Evolutionary conservation across 371 early-diverging fungal genomes (phyloP), one percentile per base, ranked within the genome.

Genomic region (Mortierella sp.): DNA sequence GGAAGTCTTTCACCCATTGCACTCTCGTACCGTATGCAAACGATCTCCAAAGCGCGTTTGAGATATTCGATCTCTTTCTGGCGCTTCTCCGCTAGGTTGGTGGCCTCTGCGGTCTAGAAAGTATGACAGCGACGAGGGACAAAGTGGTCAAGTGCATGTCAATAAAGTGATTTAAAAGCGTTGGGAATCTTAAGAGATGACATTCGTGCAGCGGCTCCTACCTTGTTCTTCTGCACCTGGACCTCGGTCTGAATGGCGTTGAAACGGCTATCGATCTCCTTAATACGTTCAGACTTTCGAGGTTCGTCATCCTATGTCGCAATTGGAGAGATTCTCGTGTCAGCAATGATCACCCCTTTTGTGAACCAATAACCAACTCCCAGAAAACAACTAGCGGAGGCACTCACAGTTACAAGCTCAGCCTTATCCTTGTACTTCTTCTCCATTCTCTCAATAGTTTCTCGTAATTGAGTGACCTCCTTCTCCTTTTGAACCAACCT

Each of bases 401-500:
- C 34, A 68, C 69, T 74, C 69, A 74, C 74, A 64, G 66, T 66
- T 43, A 66, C 66, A 21, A 72, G 61, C 50, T 73, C 73, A 46
- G 78, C 78, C 54, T 70, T 76, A 70, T 70, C 70, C 58, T 70
- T 76, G 67, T 76, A 76, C 63, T 68, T 72, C 52, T 74, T 76
- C 54, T 72, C 67, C 64, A 79, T 65, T 48, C 55, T 51, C 18
- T 81, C 81, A 51, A 81, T 71, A 13, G 71, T 71, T 45, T 73
- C 79, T 21, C 70, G 74, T 34, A 81, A 64, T 60, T 67, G 68
- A 10, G 68, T 58, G 13, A 79, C 76, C 57, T 81, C 78, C 62
- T 79, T 81, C 41, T 81, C 79, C 59, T 79, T 74, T 54, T 79
- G 79, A 46, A 79, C 69, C 46, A 81, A 64, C 53, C 74, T 61